A percentile compares a stretch with the other conserved stretches of the same genome.
Evolutionary conservation across 23 red algal species (phyloP).

Genomic region (Agarophyton chilense): DNA sequence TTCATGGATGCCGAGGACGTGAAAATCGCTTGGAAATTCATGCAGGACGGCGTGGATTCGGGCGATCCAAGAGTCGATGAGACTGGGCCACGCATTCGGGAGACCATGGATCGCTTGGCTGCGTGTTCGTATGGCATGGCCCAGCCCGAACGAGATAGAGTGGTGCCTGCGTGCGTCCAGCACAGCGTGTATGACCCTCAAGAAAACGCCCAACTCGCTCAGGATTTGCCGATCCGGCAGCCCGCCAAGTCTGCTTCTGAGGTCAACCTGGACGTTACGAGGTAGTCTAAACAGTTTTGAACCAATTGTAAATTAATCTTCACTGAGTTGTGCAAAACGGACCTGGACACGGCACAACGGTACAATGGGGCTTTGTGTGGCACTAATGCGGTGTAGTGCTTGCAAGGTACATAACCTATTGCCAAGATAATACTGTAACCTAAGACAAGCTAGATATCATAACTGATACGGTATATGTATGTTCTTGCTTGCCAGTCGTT

Average conservation of each 20-base stretch:
- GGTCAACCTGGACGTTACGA: conserved; percentile 7
- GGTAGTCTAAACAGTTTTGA: not conserved
- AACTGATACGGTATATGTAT: too few species aligned
- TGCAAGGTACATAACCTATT: too few species aligned
- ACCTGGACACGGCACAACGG: too few species aligned
- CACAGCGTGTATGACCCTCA: conserved; percentile 73
- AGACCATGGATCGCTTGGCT: conserved; percentile 78
- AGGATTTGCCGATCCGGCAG: conserved; percentile 48
- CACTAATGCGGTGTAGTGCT: too few species aligned
- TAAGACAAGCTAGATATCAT: too few species aligned
- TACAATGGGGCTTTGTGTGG: too few species aligned
- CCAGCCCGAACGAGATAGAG: conserved; percentile 45
- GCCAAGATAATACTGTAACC: too few species aligned
- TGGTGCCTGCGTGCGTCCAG: conserved; percentile 85
- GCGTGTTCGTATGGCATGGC: conserved; percentile 85
- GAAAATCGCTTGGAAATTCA: conserved; percentile 65
- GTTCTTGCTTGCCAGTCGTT: too few species aligned
- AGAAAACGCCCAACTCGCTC: conserved; percentile 57
- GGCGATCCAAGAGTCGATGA: conserved; percentile 52
- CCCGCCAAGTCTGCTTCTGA: conserved; percentile 35
- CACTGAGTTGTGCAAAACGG: too few species aligned
- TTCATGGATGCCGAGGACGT: conserved; percentile 90
- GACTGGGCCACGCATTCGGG: conserved; percentile 58
- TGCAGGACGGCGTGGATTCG: conserved; percentile 37
- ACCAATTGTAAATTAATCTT: not conserved